Base-by-base conservation (phyloP, 1,284 basidiomycete species). In the Rhodotorula sp. region DNA sequence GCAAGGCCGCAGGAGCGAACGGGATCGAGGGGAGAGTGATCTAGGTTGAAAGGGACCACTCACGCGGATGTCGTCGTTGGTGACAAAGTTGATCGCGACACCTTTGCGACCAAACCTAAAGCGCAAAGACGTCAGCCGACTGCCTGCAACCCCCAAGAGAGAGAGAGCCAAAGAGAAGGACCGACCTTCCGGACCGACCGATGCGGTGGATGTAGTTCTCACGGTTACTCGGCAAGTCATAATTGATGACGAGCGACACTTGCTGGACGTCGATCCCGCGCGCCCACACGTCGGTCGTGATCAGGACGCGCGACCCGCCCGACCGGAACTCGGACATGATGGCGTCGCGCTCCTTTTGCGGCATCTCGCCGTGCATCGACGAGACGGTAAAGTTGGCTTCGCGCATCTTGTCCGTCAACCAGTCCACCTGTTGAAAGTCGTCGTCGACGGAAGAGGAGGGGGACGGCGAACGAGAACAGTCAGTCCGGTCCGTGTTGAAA, bases 131-230 rank as follows among this genome's bases (percentile, higher is more conserved):
- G 54, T 28, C 26, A 55, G 26, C 34, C 34, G 6, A 38, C 34
- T 38, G 34, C 34, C 28, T 55, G n/a, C 7, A 19, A 21, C 50
- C 16, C 10, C 50, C n/a, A n/a, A n/a, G 2, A 21, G 50, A 23
- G 10, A 18, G 21, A 52, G 21, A 52, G 50, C 21, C 19, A 52
- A 52, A 10, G 18, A 18, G 18, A 52, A 52, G 18, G 50, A 52
- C 28, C 28, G 28, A 23, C 23, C 21, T 90, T 78, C 95, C 95
- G 66, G 91, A 93, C 69, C 94, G 89, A 82, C 95, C 95, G 79
- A 97, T 97, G 78, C 95, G 89, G 84, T 98, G 95, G 77, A 99
- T 95, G 84, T 99, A 99, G 83, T 97, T 97, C 85, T 98, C 95
- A 86, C 93, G 93, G 82, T 94, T 94, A 74, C 90, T 91, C 26